phyloP scores from a whole-genome alignment of 176 grass and related monocot genomes.

The Cenchrus americanus region DNA sequence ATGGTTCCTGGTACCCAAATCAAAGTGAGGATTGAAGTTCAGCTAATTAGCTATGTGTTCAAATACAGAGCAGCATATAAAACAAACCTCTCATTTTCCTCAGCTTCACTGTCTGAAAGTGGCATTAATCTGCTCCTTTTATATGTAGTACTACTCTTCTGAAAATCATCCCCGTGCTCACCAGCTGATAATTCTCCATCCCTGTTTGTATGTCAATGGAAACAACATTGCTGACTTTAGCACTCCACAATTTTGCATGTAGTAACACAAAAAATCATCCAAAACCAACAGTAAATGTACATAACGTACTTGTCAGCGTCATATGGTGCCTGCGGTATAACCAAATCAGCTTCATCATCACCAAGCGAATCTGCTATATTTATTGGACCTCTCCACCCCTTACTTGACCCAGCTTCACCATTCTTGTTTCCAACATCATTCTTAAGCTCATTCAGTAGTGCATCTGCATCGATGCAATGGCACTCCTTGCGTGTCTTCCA shows the following conservation, averaged over 20 bases:
- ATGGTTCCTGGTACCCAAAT: slow-evolving; percentile 47
- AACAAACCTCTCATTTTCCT: slow-evolving; percentile 62
- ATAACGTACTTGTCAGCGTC: slow-evolving; percentile 67
- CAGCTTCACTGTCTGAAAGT: slow-evolving; percentile 56
- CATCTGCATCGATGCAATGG: slow-evolving; percentile 79
- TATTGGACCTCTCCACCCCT: slow-evolving; percentile 48
- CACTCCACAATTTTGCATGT: slow-evolving; percentile 8
- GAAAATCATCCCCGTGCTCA: slow-evolving; percentile 43
- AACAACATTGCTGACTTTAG: slow-evolving; percentile 1
- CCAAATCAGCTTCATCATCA: slow-evolving; percentile 87
- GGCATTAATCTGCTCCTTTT: slow-evolving; percentile 57
- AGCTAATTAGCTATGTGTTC: slow-evolving; percentile 29
- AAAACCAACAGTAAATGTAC: slow-evolving; percentile 2
- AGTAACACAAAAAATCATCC: neutral
- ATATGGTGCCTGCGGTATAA: slow-evolving; percentile 63
- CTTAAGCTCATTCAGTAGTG: slow-evolving; percentile 62
- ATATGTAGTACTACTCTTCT: slow-evolving; percentile 46
- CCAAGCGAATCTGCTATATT: slow-evolving; percentile 98
- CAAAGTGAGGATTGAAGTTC: slow-evolving; percentile 38
- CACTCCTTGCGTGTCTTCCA: slow-evolving; percentile 96
- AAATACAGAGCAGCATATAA: slow-evolving; percentile 28
- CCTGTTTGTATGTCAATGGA: slow-evolving; percentile 46
- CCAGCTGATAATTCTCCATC: slow-evolving; percentile 62
- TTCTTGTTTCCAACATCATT: slow-evolving; percentile 52
- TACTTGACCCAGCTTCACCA: slow-evolving; percentile 51